Conservation (phyloP, 352 stramenopile genomes). For the Phytopythium aichiense region DNA sequence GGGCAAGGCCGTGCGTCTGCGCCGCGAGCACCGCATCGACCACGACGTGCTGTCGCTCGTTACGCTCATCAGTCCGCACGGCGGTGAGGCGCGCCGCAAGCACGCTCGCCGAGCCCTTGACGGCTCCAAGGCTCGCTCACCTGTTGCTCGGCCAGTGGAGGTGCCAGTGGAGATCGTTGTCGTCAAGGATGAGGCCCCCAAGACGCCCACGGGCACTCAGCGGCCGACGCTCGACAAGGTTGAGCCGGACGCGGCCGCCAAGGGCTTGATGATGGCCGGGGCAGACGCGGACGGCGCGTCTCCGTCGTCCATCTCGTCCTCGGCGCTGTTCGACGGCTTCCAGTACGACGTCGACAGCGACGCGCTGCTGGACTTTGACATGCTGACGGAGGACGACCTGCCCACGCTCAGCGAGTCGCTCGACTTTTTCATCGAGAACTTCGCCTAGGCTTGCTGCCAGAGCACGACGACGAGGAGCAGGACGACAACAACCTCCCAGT, state of each 20-base stretch:
- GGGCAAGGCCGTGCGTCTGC: slow-evolving; percentile 7
- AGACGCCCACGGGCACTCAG: slow-evolving; percentile 3
- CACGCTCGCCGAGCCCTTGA: slow-evolving; percentile 9
- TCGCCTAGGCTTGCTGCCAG: slow-evolving; percentile 1
- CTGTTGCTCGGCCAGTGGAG: not conserved
- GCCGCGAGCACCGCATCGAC: slow-evolving; percentile 16
- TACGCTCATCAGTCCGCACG: slow-evolving; percentile 26
- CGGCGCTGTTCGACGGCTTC: slow-evolving; percentile 5
- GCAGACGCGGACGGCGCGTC: slow-evolving; percentile 21
- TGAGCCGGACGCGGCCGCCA: slow-evolving; percentile 11
- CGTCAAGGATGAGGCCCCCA: not conserved
- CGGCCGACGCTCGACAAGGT: slow-evolving; percentile 18
- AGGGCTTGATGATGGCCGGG: slow-evolving; percentile 2
- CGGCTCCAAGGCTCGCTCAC: not conserved
- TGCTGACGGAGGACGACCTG: slow-evolving; percentile 11
- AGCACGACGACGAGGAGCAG: not conserved
- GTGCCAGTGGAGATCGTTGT: not conserved
- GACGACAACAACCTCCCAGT: not conserved
- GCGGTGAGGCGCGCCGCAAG: slow-evolving; percentile 14
- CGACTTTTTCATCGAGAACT: slow-evolving; percentile 38
- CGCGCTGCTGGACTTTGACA: slow-evolving; percentile 8
- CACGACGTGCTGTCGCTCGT: slow-evolving; percentile 16
- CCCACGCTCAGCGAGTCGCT: slow-evolving; percentile 26
- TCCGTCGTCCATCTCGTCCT: slow-evolving; percentile 23
- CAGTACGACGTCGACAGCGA: slow-evolving; percentile 1